phyloP scores from a whole-genome alignment of 208 protist species.

The Wallacemonas sp. region DNA sequence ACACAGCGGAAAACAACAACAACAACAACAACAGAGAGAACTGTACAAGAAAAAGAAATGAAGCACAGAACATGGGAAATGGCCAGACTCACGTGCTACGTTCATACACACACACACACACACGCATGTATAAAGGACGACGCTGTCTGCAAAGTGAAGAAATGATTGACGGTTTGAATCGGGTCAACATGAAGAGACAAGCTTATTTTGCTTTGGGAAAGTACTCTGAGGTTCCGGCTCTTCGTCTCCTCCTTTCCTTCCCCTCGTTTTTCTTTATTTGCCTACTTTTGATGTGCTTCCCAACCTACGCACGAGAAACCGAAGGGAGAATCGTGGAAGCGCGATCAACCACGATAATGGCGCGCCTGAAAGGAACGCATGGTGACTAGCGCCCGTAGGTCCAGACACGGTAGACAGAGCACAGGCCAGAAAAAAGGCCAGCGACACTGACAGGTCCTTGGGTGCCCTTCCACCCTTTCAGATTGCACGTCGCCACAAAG shows the following conservation, averaged over 20 bases:
- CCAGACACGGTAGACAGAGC: slow-evolving; percentile 91
- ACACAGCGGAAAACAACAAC: not conserved
- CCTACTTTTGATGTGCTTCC: no score
- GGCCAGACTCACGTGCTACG: no score
- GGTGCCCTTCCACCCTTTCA: slow-evolving; percentile 57
- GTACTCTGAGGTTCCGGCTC: not conserved
- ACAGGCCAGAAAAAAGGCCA: slow-evolving; percentile 82
- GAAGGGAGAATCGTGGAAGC: no score
- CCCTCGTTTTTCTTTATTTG: no score
- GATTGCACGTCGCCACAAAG: slow-evolving; percentile 76
- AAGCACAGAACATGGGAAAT: not conserved
- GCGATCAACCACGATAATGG: no score
- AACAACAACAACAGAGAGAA: not conserved
- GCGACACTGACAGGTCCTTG: slow-evolving; percentile 73
- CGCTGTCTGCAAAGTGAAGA: not conserved
- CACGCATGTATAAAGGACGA: no score
- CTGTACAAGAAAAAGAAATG: slow-evolving; percentile 1
- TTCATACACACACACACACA: no score
- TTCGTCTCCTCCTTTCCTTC: no score
- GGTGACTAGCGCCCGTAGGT: slow-evolving; percentile 77
- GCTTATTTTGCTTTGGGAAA: slow-evolving; percentile 14
- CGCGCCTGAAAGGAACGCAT: not conserved
- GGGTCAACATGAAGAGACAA: no score
- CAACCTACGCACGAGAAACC: no score
- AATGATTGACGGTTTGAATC: no score